Evolutionary conservation across 169 alveolate species (phyloP), one percentile per base, ranked within the genome.

Genomic region (Eimeria brunetti): DNA sequence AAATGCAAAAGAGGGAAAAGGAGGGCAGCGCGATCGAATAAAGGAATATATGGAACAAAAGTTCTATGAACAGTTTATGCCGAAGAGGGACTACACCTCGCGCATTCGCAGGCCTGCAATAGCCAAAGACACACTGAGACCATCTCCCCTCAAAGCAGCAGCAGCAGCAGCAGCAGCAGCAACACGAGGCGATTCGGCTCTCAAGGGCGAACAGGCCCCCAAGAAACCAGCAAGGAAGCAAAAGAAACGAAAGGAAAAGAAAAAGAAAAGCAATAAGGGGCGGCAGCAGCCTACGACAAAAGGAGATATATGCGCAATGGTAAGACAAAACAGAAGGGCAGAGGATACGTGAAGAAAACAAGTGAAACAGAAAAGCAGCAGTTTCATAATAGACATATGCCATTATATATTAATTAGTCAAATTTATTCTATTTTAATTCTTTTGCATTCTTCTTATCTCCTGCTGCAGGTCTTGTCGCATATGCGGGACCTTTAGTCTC

Each of bases 11-110:
- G 44, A 27, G 27, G 60, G 22, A 2, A 53, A 56, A 30, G 67
- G 64, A 9, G 16, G n/a, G 22, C 41, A 86, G 51, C 60, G 84
- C 14, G 83, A 86, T 51, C 22, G 36, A 33, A 76, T 91, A 9
- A 78, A 91, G 36, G 85, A 58, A 27, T 91, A 91, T 36, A 91
- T 91, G 95, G 91, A 91, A 58, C 41, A 91, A 62, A 51, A 81
- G 75, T 91, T 91, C 60, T 80, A 78, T n/a, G 76, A 85, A 53
- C 88, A 91, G 91, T 91, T 91, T 56, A 27, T 38, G 38, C 95
- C 91, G 24, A 27, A 60, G 76, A 36, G 95, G 2, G 84, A 84
- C 41, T 24, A 30, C 33, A 53, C 27, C 38, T 84, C 91, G 8
- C 30, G 91, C 24, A 33, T 84, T 2, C 91, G 91, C 33, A 84